A percentile compares a stretch with the other conserved stretches of the same genome.
These are phyloP conservation scores for Phlegmacium glaucopus DNA, from an alignment of 768 basidiomycete species.

Conservation along the genomic window DNA sequence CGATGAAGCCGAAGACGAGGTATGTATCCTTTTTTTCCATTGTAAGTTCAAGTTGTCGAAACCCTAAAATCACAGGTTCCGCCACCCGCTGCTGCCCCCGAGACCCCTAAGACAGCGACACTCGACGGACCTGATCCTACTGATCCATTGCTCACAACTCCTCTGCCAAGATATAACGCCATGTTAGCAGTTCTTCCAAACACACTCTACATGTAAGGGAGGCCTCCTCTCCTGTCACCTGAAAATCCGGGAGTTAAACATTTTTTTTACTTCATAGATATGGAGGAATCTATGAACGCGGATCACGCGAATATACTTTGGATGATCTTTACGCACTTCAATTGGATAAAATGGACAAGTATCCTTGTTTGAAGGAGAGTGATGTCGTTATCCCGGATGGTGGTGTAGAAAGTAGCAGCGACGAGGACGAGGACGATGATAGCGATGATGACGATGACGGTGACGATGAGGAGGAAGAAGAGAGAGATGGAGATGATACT, in stretches of 20 bases:
- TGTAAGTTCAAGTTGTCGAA: neutral
- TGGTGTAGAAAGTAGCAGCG: conserved; percentile 59
- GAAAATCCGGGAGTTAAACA: neutral
- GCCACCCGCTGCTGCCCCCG: neutral
- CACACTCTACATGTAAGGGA: conserved; percentile 76
- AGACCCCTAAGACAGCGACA: neutral
- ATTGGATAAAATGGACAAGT: conserved; percentile 83
- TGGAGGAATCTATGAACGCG: conserved; percentile 85
- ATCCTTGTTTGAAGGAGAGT: conserved; percentile 67
- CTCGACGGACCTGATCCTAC: conserved; percentile 42
- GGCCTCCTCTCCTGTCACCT: neutral
- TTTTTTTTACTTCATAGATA: conserved; percentile 47
- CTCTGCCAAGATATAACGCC: conserved; percentile 77
- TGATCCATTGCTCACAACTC: conserved; percentile 62
- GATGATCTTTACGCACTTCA: conserved; percentile 83
- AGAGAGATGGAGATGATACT: conserved; percentile 41
- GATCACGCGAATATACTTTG: conserved; percentile 80
- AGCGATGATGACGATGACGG: conserved; percentile 55
- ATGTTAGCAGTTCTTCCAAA: conserved; percentile 86
- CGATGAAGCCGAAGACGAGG: conserved; percentile 10
- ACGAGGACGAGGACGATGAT: conserved; percentile 57
- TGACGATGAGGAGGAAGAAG: conserved; percentile 36
- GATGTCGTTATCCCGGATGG: conserved; percentile 59
- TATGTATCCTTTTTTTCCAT: neutral
- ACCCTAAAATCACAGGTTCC: too few relatives aligned